Conservation (phyloP, 2,329 filamentous ascomycete species). For the Fonsecaea pedrosoi region DNA sequence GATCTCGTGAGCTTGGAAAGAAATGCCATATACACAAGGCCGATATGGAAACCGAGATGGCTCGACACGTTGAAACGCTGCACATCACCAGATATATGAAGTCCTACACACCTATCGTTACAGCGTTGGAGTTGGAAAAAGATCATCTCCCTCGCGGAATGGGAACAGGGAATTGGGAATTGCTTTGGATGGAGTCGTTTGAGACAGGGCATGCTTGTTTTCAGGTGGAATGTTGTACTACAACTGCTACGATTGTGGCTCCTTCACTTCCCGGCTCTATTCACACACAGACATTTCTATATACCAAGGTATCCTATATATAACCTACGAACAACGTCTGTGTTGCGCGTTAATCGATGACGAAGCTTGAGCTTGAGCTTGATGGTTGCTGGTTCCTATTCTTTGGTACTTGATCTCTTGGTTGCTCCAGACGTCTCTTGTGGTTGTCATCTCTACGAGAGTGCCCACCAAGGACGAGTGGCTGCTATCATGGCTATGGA, state of each 20-base stretch:
- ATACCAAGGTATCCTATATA: constrained; percentile 7
- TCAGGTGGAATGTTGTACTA: background rate
- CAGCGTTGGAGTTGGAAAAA: constrained; percentile 22
- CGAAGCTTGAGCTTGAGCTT: background rate
- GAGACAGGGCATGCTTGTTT: constrained; percentile 6
- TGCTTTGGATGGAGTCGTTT: background rate
- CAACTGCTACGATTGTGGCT: background rate
- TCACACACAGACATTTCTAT: constrained; percentile 2
- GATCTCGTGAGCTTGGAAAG: constrained; percentile 36
- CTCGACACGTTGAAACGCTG: background rate
- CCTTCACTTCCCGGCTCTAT: constrained; percentile 22
- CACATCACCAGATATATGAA: constrained; percentile 1
- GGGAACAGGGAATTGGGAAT: background rate
- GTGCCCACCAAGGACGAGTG: too few relatives aligned
- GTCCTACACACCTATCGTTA: constrained; percentile 7
- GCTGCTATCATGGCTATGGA: too few relatives aligned
- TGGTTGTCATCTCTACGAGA: too few relatives aligned
- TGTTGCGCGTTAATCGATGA: background rate
- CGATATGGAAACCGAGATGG: background rate
- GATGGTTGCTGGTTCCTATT: background rate
- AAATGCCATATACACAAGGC: background rate
- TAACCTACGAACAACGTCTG: constrained; percentile 2
- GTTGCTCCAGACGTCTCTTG: background rate
- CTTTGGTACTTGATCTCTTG: background rate
- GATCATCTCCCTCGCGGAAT: constrained; percentile 8